Conservation (phyloP, 208 protist genomes). For the Borovskyia barvae region DNA sequence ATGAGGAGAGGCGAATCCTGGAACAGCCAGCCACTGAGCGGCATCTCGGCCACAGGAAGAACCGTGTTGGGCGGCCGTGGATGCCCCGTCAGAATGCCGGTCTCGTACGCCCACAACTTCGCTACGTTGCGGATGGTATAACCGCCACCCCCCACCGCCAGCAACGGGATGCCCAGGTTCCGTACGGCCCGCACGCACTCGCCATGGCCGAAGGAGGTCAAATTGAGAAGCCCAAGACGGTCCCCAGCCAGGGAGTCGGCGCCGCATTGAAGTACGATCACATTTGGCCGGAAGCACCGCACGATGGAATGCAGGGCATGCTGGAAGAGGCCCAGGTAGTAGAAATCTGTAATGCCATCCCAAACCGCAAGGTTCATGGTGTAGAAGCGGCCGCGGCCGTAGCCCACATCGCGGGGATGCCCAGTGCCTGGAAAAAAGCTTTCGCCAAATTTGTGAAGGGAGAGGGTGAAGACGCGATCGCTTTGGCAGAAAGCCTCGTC, state of each 20-base stretch:
- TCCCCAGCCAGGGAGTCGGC: constrained; percentile 98
- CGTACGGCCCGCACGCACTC: constrained; percentile 95
- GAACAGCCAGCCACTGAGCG: constrained; percentile 80
- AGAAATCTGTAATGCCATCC: constrained; percentile 91
- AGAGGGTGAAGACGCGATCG: constrained; percentile 99
- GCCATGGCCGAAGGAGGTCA: constrained; percentile 94
- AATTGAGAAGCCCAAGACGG: constrained; percentile 92
- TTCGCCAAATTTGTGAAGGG: constrained; percentile 99
- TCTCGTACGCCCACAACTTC: constrained; percentile 97
- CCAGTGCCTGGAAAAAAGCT: constrained; percentile 99
- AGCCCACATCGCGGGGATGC: constrained; percentile 77
- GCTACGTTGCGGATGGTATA: constrained; percentile 99
- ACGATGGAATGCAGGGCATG: constrained; percentile 67
- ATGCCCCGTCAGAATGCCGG: constrained; percentile 75
- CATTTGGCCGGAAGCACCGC: constrained; percentile 81
- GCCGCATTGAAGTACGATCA: constrained; percentile 99
- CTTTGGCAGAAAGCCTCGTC: constrained; percentile 99
- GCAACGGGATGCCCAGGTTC: constrained; percentile 91
- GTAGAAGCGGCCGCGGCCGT: constrained; percentile 76
- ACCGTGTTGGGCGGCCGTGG: constrained; percentile 59
- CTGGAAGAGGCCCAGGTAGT: constrained; percentile 78
- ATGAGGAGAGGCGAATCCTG: constrained; percentile 72
- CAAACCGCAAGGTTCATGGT: constrained; percentile 89
- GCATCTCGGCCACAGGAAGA: constrained; percentile 70
- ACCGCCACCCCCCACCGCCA: constrained; percentile 98